Conservation (phyloP, 352 stramenopile genomes). For the Phytophthora pini region DNA sequence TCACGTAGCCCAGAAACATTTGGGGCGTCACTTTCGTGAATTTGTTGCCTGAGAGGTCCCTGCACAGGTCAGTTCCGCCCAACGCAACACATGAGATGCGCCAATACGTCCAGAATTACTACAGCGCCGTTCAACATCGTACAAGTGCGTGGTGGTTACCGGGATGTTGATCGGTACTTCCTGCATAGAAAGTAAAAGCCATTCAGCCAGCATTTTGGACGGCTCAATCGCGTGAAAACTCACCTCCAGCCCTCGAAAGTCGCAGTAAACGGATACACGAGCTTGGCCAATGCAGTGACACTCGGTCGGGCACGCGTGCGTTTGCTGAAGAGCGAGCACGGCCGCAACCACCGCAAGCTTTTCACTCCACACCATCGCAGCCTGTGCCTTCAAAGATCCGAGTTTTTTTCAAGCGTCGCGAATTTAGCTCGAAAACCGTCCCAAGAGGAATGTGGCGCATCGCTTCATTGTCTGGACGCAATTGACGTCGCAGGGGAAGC, state of each 20-base stretch:
- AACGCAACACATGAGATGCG: conserved; percentile 18
- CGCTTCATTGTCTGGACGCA: conserved; percentile 17
- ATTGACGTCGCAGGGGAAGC: conserved; percentile 1
- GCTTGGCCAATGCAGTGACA: conserved; percentile 74
- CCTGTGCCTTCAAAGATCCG: conserved; percentile 8
- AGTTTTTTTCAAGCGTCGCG: conserved; percentile 27
- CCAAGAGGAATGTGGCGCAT: conserved; percentile 4
- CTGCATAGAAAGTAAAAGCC: conserved; percentile 28
- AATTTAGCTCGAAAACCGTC: conserved; percentile 18
- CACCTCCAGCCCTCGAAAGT: conserved; percentile 73
- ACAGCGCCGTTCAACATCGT: conserved; percentile 26
- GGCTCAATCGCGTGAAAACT: conserved; percentile 2
- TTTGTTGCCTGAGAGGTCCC: conserved; percentile 76
- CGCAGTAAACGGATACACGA: conserved; percentile 77
- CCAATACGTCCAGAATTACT: conserved; percentile 10
- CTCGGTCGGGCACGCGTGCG: conserved; percentile 45
- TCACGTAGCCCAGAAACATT: conserved; percentile 72
- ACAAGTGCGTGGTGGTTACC: conserved; percentile 76
- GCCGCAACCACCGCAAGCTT: conserved; percentile 11
- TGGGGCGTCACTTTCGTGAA: conserved; percentile 64
- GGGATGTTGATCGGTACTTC: conserved; percentile 67
- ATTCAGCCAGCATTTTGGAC: conserved; percentile 12
- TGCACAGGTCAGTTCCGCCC: conserved; percentile 17
- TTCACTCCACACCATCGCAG: conserved; percentile 26
- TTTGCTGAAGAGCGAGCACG: conserved; percentile 12